Conservation (phyloP, 345 rosid species). For the Lepidium africanum region DNA sequence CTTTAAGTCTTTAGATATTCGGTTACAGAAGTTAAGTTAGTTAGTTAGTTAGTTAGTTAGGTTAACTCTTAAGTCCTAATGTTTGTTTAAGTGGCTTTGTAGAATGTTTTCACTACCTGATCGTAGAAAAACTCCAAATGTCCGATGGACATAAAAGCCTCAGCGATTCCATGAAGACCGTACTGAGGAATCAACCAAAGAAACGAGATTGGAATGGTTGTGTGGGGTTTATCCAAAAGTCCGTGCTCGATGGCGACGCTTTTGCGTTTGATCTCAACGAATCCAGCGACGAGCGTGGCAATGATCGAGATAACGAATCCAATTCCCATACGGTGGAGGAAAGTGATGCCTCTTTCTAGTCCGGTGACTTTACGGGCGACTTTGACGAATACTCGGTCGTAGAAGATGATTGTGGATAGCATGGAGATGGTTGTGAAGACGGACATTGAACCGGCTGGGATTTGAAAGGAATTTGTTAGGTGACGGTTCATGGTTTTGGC, state of each 20-base stretch:
- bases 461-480: slow-evolving; percentile 51
- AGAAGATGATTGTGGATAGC: slow-evolving; percentile 62
- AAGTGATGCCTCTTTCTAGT: slow-evolving; percentile 70
- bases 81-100: background rate
- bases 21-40: background rate
- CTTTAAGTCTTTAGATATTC: background rate
- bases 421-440: slow-evolving; percentile 68
- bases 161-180: slow-evolving; percentile 73
- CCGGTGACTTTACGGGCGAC: slow-evolving; percentile 54
- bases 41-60: background rate
- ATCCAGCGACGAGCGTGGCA: slow-evolving; percentile 79
- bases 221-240: slow-evolving; percentile 31
- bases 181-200: slow-evolving; percentile 81
- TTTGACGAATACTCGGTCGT: slow-evolving; percentile 62
- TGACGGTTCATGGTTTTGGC: slow-evolving; percentile 83
- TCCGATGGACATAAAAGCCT: slow-evolving; percentile 86
- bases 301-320: slow-evolving; percentile 62
- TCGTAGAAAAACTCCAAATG: slow-evolving; percentile 78
- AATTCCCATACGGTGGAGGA: slow-evolving; percentile 78
- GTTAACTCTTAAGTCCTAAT: background rate
- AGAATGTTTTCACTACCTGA: slow-evolving; percentile 11
- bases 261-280: slow-evolving; percentile 58
- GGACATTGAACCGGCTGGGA: slow-evolving; percentile 86
- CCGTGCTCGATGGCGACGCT: slow-evolving; percentile 36
- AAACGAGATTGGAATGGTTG: slow-evolving; percentile 51